phyloP scores from a whole-genome alignment of 1,284 basidiomycete species.

The Rhodotorula sp. region DNA sequence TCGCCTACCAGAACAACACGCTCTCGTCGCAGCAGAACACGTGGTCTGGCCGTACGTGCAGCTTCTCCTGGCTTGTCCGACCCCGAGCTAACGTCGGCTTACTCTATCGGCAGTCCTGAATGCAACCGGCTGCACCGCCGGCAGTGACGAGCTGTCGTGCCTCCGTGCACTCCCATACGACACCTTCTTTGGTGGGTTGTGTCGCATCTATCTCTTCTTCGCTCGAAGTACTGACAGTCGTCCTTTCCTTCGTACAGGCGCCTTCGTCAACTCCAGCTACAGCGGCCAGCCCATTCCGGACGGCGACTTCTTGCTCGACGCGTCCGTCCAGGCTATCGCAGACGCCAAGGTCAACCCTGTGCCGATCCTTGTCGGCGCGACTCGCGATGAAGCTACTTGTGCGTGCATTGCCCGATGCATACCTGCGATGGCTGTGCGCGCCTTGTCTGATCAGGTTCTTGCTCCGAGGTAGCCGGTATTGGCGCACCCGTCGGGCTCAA shows the following conservation, averaged over 20 bases:
- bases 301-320: constrained; percentile 18
- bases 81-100: neutral
- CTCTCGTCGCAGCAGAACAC: constrained; percentile 3
- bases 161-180: constrained; percentile 45
- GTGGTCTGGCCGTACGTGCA: neutral
- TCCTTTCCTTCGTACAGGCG: neutral
- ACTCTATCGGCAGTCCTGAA: constrained; percentile 34
- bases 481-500: constrained; percentile 25
- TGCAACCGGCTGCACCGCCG: constrained; percentile 25
- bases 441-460: constrained; percentile 42
- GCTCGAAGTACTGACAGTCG: too few species aligned
- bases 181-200: constrained; percentile 23
- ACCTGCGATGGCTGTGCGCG: constrained; percentile 41
- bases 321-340: neutral
- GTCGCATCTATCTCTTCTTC: neutral
- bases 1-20: neutral
- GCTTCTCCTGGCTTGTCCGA: neutral
- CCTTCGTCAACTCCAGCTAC: constrained; percentile 18
- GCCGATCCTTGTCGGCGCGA: constrained; percentile 56
- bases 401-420: constrained; percentile 51
- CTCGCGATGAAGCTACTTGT: constrained; percentile 59
- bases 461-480: constrained; percentile 18
- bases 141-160: constrained; percentile 45
- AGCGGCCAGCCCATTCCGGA: constrained; percentile 17
- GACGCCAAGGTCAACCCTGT: constrained; percentile 41